Evolutionary conservation across 2,329 filamentous ascomycete genomes (phyloP), one percentile per base, ranked within the genome.

Genomic region (Beauveria sp.): DNA sequence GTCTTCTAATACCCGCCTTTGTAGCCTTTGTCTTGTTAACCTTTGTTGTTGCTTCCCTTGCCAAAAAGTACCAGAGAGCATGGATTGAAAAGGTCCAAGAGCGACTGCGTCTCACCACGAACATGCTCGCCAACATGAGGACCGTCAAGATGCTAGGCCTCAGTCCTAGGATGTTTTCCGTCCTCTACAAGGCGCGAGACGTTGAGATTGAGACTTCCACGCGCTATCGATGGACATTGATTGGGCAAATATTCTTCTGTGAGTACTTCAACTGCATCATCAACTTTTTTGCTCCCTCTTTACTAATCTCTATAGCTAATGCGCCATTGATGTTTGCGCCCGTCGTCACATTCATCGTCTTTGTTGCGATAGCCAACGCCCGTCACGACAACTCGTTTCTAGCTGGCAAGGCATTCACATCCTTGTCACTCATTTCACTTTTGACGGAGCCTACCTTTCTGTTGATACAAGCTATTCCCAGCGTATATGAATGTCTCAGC

Each of bases 71-170:
- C 62, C 65, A 20, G 53, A 62, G n/a, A 42, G 45, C 38, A 65
- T 73, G 70, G 69, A 66, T 69, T 7, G 71, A 69, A 3, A 69
- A 70, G 1, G 71, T 73, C 1, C 66, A 74, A 14, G 66, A 64
- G 18, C 66, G 72, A 1, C 64, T 74, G 1, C 58, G 63, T 0
- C 65, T 68, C 0, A 74, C 72, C 0, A 68, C 70, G 0, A 63
- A 65, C 8, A 68, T 73, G 58, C 60, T 74, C 0, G 65, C 67
- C 0, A 65, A 65, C 1, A 73, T 74, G 58, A 73, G 71, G 26
- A 70, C 67, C 1, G 65, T 69, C 34, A 74, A 73, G n/a, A 74
- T 74, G 71, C 65, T 70, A 0, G 71, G 71, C 0, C 54, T 71
- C 0, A 64, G 65, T 0, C 57, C 63, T 0, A 61, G 64, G 0